Evolutionary conservation across 805 yeast species (phyloP), one percentile per base, ranked within the genome.

Genomic region (Saccharomycopsis javanensis): DNA sequence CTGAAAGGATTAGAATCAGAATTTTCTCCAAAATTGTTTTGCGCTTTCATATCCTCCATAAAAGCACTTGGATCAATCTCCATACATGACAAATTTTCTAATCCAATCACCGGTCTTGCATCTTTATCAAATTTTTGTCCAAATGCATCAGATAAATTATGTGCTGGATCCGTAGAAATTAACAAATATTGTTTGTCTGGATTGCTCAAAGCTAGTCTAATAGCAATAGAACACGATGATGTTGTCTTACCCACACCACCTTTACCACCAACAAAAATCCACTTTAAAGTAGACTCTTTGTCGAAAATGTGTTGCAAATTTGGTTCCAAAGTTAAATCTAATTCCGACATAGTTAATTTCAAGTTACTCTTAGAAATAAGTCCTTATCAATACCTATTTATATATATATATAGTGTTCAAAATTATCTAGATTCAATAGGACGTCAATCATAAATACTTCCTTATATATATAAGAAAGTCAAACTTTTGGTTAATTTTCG

Each of bases 171-270:
- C 1, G 98, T 91, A 33, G 97, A 91, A 65, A 94, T 94, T 65
- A 94, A 76, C 61, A 94, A 76, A 64, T 89, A 95, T 65, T 86
- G 85, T 63, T 89, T 91, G 16, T 70, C 63, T 35, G 96, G 95
- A 68, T 95, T 85, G 57, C 79, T 76, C 60, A 86, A 72, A 16
- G 99, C 97, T 69, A 94, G 79, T 72, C 94, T 98, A 61, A 91
- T 85, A 23, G 99, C 96, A 64, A 94, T 79, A 25, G 97, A 90
- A 51, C 96, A 91, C 1, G 98, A 92, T 3, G 97, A 88, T 27
- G 99, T 94, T 62, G 99, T 94, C 71, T 94, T 94, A 66, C 99
- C 99, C 30, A 94, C 99, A 72, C 99, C 99, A 71, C 99, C 99
- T 76, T 94, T 94, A 64, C 99, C 99, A 63, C 99, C 99, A 50